A percentile compares a stretch with the other conserved stretches of the same genome.
Conservation (phyloP, 768 basidiomycete genomes). For the Pisolithus microcarpus region DNA sequence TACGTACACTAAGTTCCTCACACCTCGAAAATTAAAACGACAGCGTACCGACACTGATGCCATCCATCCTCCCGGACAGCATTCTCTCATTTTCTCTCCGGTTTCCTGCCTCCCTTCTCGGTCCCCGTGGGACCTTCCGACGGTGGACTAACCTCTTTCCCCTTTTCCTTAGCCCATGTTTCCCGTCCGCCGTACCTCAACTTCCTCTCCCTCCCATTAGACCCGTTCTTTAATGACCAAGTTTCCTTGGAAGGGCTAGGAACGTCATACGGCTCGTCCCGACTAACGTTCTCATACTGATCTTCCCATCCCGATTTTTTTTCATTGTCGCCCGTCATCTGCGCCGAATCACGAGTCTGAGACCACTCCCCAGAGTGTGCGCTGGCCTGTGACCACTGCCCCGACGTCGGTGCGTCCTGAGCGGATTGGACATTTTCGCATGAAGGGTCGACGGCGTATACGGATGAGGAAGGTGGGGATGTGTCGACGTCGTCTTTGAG, state of each 20-base stretch:
- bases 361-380: constrained; percentile 25
- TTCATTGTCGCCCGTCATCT: no score
- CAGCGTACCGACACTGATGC: no score
- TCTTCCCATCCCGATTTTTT: no score
- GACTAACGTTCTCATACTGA: constrained; percentile 16
- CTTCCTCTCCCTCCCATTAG: neutral
- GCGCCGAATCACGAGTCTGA: no score
- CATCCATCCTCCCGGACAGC: no score
- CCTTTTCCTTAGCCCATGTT: constrained; percentile 16
- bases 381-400: constrained; percentile 37
- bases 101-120: constrained; percentile 31
- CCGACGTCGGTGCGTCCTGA: constrained; percentile 39
- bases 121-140: constrained; percentile 34
- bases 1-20: no score
- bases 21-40: no score
- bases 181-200: constrained; percentile 19
- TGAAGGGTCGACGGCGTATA: constrained; percentile 41
- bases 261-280: constrained; percentile 20
- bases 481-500: constrained; percentile 41
- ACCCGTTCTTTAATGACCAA: neutral
- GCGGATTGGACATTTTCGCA: constrained; percentile 41
- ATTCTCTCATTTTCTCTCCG: constrained; percentile 8
- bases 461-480: constrained; percentile 33
- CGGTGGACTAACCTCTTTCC: constrained; percentile 26
- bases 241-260: neutral